These are phyloP conservation scores for Lagenidium sp. DNA, from an alignment of 352 stramenopile species.

Conservation along the genomic window DNA sequence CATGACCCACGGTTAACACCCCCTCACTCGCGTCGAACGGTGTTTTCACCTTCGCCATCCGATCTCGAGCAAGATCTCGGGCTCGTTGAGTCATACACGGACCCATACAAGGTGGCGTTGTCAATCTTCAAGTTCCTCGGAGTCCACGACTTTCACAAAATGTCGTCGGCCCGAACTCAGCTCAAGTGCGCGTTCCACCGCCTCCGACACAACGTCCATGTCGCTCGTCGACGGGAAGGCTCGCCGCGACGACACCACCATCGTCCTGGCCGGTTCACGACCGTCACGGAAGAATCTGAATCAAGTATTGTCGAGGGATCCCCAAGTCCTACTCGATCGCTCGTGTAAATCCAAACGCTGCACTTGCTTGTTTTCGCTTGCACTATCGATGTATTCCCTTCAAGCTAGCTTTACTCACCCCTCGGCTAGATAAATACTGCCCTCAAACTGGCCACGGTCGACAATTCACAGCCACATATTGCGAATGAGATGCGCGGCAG, in stretches of 20 bases:
- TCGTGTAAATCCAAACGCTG: no score
- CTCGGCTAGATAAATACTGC: no score
- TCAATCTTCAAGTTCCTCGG: conserved; percentile 63
- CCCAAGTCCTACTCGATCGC: no score
- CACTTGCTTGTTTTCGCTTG: no score
- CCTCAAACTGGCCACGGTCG: no score
- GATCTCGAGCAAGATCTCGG: conserved; percentile 29
- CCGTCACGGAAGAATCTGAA: no score
- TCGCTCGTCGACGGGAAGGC: neutral
- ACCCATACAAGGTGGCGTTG: conserved; percentile 66
- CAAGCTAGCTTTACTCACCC: no score
- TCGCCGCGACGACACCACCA: no score
- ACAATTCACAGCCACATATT: conserved; percentile 53
- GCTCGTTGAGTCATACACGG: conserved; percentile 38
- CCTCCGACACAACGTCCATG: conserved; percentile 21
- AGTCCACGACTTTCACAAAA: conserved; percentile 57
- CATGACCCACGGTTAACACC: neutral
- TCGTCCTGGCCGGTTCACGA: no score
- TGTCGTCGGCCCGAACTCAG: conserved; percentile 46
- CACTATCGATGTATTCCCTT: no score
- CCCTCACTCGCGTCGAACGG: conserved; percentile 13
- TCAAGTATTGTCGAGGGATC: no score
- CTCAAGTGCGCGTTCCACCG: conserved; percentile 57
- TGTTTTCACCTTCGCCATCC: conserved; percentile 27
- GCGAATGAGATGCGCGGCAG: conserved; percentile 54